Evolutionary conservation across 805 yeast genomes (phyloP).

Genomic region (Zygosaccharomyces gambellarensis): DNA sequence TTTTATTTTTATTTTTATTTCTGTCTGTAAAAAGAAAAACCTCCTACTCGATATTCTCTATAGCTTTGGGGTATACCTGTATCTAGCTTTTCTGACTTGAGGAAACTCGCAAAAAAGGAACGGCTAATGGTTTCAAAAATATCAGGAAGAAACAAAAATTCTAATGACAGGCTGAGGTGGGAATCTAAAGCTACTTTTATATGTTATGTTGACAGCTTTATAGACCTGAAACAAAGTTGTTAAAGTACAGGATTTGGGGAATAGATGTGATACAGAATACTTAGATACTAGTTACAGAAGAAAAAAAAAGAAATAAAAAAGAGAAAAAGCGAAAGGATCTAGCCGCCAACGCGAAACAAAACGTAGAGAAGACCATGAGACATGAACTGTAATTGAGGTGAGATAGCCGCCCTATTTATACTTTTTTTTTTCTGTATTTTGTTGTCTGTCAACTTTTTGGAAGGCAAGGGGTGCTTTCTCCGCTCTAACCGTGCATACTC

Average conservation of each 20-base stretch:
- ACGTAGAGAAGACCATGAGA: not conserved
- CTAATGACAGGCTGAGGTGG: too few species aligned
- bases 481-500: not conserved
- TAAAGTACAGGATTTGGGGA: not conserved
- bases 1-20: too few species aligned
- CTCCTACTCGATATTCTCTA: not conserved
- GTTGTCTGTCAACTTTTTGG: not conserved
- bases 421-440: not conserved
- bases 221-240: not conserved
- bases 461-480: not conserved
- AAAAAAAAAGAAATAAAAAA: not conserved
- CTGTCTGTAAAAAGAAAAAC: too few species aligned
- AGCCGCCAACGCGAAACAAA: slow-evolving; percentile 2
- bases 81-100: too few species aligned
- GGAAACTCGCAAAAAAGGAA: too few species aligned
- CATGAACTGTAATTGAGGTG: not conserved
- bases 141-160: too few species aligned
- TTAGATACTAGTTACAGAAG: not conserved
- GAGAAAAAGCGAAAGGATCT: not conserved
- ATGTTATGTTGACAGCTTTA: not conserved
- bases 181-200: not conserved
- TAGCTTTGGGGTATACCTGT: not conserved
- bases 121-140: too few species aligned
- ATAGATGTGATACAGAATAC: not conserved
- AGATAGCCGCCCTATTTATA: slow-evolving; percentile 7